phyloP scores from a whole-genome alignment of 2,329 filamentous ascomycete genomes.

The Clonostachys chloroleuca region DNA sequence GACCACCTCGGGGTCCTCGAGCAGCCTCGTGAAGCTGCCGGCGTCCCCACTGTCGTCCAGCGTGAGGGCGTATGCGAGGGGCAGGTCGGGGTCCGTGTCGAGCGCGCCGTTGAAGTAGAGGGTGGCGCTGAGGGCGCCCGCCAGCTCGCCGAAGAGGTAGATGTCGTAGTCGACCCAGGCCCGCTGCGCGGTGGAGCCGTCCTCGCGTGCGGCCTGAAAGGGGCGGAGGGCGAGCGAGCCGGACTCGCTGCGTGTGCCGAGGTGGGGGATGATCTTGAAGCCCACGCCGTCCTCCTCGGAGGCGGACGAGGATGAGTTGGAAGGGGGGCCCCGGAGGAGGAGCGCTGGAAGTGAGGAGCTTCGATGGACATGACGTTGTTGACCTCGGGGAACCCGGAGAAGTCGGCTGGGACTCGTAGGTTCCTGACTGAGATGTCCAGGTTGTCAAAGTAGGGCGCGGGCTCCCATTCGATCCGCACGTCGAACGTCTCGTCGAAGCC shows the following conservation, averaged over 20 bases:
- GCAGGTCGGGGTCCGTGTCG: conserved; percentile 40
- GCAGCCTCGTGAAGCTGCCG: background rate
- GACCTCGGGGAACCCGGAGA: conserved; percentile 10
- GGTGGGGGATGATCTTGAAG: conserved; percentile 7
- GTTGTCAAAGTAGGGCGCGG: conserved; percentile 5
- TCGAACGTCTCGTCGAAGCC: conserved; percentile 12
- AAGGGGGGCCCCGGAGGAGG: background rate
- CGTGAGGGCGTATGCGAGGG: conserved; percentile 39
- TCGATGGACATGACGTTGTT: conserved; percentile 10
- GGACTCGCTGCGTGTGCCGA: conserved; percentile 7
- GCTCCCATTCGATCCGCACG: conserved; percentile 1
- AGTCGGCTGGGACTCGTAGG: conserved; percentile 1
- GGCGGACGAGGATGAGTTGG: background rate
- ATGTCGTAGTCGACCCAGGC: conserved; percentile 17
- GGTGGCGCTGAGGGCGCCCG: conserved; percentile 11
- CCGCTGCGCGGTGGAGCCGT: background rate
- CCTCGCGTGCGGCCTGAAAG: background rate
- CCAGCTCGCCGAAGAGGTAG: conserved; percentile 11
- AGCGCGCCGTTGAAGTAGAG: conserved; percentile 13
- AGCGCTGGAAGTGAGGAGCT: conserved; percentile 8
- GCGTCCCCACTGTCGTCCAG: conserved; percentile 15
- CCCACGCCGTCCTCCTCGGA: background rate
- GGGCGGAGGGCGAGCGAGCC: conserved; percentile 5
- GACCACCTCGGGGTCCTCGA: background rate
- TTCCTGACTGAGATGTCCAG: conserved; percentile 7